These are phyloP conservation scores for Parafenestella ontariensis DNA, from an alignment of 2,329 filamentous ascomycete species.

Conservation along the genomic window DNA sequence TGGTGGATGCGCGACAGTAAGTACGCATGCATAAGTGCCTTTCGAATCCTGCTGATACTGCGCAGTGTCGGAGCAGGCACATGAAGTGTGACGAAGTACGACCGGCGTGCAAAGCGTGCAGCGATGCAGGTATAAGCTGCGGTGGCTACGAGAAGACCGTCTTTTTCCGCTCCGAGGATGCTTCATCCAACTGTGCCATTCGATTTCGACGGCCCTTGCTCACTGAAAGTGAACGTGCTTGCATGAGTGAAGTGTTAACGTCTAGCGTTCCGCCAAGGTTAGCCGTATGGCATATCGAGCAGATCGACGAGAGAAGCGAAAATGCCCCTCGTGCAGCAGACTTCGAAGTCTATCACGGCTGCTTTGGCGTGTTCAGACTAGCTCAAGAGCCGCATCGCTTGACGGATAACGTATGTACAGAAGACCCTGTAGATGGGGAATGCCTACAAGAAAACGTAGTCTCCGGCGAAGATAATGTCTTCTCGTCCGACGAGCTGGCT, in stretches of 20 bases:
- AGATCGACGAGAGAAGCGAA: slow-evolving; percentile 43
- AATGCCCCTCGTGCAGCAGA: neutral
- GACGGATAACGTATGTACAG: neutral
- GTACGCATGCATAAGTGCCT: neutral
- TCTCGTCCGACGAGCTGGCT: neutral
- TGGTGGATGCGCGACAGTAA: slow-evolving; percentile 19
- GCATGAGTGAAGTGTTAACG: slow-evolving; percentile 48
- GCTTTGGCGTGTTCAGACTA: slow-evolving; percentile 18
- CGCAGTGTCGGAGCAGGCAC: slow-evolving; percentile 25
- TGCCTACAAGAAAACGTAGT: neutral
- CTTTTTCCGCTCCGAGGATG: slow-evolving; percentile 44
- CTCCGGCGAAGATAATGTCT: neutral
- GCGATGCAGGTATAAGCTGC: slow-evolving; percentile 45
- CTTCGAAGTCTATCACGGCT: slow-evolving; percentile 12
- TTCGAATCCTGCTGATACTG: neutral
- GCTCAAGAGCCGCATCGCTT: neutral
- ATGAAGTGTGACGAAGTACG: slow-evolving; percentile 41
- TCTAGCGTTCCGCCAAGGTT: slow-evolving; percentile 38
- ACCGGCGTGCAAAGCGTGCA: slow-evolving; percentile 36
- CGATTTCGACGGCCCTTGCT: slow-evolving; percentile 55
- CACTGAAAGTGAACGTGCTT: slow-evolving; percentile 46
- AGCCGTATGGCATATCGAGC: slow-evolving; percentile 14
- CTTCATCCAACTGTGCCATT: slow-evolving; percentile 11
- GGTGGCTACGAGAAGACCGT: slow-evolving; percentile 52
- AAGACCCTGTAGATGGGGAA: neutral